Evolutionary conservation across 148 eudicot species (phyloP).

Genomic region (Rhododendron vialii): DNA sequence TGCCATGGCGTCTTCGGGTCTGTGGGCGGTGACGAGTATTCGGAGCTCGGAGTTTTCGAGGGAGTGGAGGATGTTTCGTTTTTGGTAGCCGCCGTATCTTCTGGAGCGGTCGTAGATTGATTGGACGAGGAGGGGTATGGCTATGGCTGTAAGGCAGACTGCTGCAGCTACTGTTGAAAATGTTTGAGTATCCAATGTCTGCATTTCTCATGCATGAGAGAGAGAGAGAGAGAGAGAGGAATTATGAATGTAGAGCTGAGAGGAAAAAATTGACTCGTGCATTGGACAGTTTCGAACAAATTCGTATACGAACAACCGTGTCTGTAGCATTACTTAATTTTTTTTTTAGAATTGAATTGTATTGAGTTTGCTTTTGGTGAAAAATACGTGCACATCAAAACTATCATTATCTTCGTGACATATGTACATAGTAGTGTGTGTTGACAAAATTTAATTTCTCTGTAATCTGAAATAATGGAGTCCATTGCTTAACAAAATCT

Average conservation of each 20-base stretch:
- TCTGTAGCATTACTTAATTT: too few relatives aligned
- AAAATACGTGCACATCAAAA: too few relatives aligned
- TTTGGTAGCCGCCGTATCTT: slow-evolving; percentile 4
- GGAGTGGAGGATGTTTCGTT: neutral
- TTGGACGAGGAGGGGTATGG: neutral
- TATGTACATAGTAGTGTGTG: too few relatives aligned
- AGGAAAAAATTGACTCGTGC: neutral
- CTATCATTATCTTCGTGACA: too few relatives aligned
- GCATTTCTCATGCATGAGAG: neutral
- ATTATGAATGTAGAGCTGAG: neutral
- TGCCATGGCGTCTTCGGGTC: slow-evolving; percentile 25
- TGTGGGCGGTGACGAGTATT: slow-evolving; percentile 19
- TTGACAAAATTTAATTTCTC: too few relatives aligned
- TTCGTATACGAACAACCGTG: too few relatives aligned
- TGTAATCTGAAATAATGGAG: too few relatives aligned
- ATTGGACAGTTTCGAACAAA: too few relatives aligned
- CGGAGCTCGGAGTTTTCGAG: slow-evolving; percentile 7
- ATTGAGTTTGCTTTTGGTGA: too few relatives aligned
- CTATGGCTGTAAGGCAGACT: neutral
- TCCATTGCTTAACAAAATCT: too few relatives aligned
- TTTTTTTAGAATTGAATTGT: too few relatives aligned
- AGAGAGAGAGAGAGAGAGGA: neutral
- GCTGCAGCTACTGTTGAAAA: neutral
- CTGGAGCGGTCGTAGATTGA: neutral
- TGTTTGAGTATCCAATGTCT: neutral